These are phyloP conservation scores for Oryza nivara DNA, from an alignment of 176 grass and related monocot genomes.

Conservation along the genomic window DNA sequence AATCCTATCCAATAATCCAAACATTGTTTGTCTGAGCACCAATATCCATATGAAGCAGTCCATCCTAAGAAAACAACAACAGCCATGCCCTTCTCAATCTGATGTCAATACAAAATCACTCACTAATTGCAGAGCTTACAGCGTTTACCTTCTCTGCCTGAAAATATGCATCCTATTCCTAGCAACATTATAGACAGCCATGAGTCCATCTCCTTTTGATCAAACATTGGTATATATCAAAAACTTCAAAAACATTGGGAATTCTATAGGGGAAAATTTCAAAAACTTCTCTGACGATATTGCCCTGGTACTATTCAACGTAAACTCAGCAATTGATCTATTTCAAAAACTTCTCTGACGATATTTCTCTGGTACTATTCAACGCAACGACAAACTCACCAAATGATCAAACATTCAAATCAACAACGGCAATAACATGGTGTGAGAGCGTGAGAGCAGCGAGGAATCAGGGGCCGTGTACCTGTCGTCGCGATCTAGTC, in stretches of 20 bases:
- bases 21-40: not conserved
- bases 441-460: not conserved
- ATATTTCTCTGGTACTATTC: not conserved
- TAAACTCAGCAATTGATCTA: not conserved
- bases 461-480: slow-evolving; percentile 22
- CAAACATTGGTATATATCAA: not conserved
- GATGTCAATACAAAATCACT: not conserved
- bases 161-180: not conserved
- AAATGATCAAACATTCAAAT: not conserved
- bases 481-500: slow-evolving; percentile 53
- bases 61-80: not conserved
- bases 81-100: slow-evolving; percentile 4
- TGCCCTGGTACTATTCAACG: not conserved
- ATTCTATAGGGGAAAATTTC: not conserved
- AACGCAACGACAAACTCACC: not conserved
- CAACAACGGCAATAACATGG: not conserved
- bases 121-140: not conserved
- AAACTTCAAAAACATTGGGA: not conserved
- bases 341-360: not conserved
- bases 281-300: not conserved
- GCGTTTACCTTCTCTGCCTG: not conserved
- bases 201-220: not conserved
- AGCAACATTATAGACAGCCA: not conserved
- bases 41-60: not conserved
- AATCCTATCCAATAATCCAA: not conserved